A percentile compares a stretch with the other conserved stretches of the same genome.
Conservation (phyloP, 2,329 filamentous ascomycete genomes). For the Sclerotinia sclerotiorum region DNA sequence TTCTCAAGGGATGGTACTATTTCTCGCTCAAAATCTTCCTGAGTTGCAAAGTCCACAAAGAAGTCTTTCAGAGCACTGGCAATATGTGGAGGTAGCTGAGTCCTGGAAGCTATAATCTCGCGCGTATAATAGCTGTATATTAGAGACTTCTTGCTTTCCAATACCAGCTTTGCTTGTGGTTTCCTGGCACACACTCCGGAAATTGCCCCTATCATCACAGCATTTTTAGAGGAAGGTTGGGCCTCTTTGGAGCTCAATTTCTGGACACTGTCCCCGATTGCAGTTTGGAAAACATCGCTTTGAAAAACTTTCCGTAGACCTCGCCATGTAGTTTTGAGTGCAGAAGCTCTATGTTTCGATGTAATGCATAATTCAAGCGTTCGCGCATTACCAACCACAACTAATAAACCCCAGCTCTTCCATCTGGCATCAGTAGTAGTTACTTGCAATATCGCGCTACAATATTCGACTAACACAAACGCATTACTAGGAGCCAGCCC, state of each 20-base stretch:
- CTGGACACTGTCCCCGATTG: conserved; percentile 55
- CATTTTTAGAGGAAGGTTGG: conserved; percentile 66
- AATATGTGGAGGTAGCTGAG: conserved; percentile 68
- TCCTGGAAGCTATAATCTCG: conserved; percentile 79
- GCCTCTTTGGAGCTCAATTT: conserved; percentile 67
- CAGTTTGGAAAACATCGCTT: conserved; percentile 43
- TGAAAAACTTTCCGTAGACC: conserved; percentile 74
- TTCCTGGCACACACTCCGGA: conserved; percentile 82
- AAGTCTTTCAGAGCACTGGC: conserved; percentile 76
- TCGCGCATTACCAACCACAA: conserved; percentile 69
- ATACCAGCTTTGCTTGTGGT: conserved; percentile 56
- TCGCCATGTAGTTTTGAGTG: conserved; percentile 74
- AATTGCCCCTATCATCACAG: conserved; percentile 78
- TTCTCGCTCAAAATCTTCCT: conserved; percentile 73
- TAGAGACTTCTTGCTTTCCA: conserved; percentile 66
- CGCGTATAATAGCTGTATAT: conserved; percentile 82
- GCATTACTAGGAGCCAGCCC: conserved; percentile 77
- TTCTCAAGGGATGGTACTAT: conserved; percentile 84
- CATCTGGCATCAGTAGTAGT: conserved; percentile 62
- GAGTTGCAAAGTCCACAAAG: conserved; percentile 70
- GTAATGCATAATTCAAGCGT: conserved; percentile 76
- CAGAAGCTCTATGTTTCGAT: conserved; percentile 66
- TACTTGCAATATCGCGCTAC: conserved; percentile 72
- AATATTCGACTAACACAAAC: conserved; percentile 91
- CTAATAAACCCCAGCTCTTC: conserved; percentile 62